phyloP scores from a whole-genome alignment of 768 basidiomycete genomes.

The Lentinula guzmanii region DNA sequence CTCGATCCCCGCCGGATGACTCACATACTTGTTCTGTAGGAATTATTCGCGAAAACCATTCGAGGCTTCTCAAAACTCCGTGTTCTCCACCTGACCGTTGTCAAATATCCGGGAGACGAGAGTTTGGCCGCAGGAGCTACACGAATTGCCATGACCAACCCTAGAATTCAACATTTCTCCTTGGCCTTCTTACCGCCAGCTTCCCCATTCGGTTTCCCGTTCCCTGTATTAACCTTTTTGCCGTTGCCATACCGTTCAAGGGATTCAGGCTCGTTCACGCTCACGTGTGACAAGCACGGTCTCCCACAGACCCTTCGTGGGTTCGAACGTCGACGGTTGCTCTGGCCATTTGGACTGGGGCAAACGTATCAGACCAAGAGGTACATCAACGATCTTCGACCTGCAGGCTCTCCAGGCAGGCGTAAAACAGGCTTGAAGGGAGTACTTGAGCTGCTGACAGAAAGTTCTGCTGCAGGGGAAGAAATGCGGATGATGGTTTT shows the following conservation, averaged over 20 bases:
- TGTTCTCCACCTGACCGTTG: conserved; percentile 56
- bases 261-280: conserved; percentile 49
- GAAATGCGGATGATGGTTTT: conserved; percentile 59
- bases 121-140: conserved; percentile 51
- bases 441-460: conserved; percentile 40
- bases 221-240: conserved; percentile 32
- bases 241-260: conserved; percentile 34
- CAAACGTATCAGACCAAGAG: conserved; percentile 28
- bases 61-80: conserved; percentile 59
- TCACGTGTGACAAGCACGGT: conserved; percentile 58
- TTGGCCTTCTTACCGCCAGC: conserved; percentile 58
- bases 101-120: conserved; percentile 62
- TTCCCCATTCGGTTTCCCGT: conserved; percentile 45
- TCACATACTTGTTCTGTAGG: conserved; percentile 26
- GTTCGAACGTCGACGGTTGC: conserved; percentile 38
- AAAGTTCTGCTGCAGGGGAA: conserved; percentile 60
- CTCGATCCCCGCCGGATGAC: neutral
- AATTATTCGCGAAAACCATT: conserved; percentile 57
- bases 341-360: conserved; percentile 47
- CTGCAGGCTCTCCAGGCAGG: conserved; percentile 27
- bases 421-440: conserved; percentile 35
- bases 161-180: conserved; percentile 57
- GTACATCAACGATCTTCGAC: conserved; percentile 35
- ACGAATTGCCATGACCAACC: conserved; percentile 60
- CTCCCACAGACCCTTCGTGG: conserved; percentile 50